Evolutionary conservation across 2,329 filamentous ascomycete genomes (phyloP).

Genomic region (Ceratocystiopsis sp.): DNA sequence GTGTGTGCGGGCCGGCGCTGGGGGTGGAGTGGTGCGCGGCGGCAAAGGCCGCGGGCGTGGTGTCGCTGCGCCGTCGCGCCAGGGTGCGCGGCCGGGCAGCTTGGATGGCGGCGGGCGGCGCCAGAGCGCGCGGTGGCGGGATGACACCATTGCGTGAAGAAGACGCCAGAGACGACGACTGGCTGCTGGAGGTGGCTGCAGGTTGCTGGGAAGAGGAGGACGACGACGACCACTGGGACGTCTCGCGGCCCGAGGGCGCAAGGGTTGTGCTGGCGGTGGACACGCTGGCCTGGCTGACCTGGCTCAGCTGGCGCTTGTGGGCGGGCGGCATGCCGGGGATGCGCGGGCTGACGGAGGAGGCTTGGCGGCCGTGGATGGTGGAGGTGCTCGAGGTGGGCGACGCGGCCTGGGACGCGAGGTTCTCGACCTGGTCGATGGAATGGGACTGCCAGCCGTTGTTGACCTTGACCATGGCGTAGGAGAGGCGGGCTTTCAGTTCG

Average conservation of each 20-base stretch:
- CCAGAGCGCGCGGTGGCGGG: no score
- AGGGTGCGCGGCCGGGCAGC: constrained; percentile 24
- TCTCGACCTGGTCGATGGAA: constrained; percentile 62
- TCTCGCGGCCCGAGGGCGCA: background rate
- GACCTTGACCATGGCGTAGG: constrained; percentile 88
- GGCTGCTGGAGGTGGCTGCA: no score
- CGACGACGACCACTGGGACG: constrained; percentile 3
- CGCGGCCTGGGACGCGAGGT: constrained; percentile 48
- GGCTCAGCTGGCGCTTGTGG: constrained; percentile 16
- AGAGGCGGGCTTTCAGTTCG: constrained; percentile 67
- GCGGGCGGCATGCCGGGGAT: constrained; percentile 19
- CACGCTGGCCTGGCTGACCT: constrained; percentile 4
- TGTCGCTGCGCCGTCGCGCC: constrained; percentile 28
- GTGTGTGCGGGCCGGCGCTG: no score
- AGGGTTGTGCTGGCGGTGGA: constrained; percentile 3
- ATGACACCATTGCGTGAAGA: no score
- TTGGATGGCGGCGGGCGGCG: constrained; percentile 37
- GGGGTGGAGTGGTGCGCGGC: constrained; percentile 17
- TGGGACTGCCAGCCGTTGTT: constrained; percentile 76
- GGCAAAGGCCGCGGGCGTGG: no score
- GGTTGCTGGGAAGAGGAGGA: no score
- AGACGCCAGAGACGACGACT: constrained; percentile 7
- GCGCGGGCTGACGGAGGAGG: constrained; percentile 37
- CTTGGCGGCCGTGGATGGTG: constrained; percentile 33
- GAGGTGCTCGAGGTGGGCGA: constrained; percentile 45